Evolutionary conservation across 371 early-diverging fungal genomes (phyloP).

Genomic region (Lichtheimia ornata): DNA sequence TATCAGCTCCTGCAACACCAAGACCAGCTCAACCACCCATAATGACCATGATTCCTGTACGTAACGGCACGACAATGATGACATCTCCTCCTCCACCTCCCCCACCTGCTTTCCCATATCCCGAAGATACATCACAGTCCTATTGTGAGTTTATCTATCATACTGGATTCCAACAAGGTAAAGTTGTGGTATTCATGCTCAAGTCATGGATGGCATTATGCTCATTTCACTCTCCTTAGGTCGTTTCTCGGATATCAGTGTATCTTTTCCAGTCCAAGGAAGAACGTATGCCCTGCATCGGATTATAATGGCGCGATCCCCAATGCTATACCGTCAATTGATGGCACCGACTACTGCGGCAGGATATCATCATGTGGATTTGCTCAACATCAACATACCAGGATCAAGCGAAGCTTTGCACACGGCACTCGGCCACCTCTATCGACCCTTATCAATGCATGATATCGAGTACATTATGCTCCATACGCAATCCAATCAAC

Average conservation of each 20-base stretch:
- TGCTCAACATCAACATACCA: conserved; percentile 27
- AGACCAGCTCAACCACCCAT: no score
- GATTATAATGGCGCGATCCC: conserved; percentile 35
- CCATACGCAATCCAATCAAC: conserved; percentile 1
- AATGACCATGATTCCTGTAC: no score
- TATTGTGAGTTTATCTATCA: conserved; percentile 29
- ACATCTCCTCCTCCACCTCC: background rate
- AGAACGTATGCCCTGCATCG: conserved; percentile 32
- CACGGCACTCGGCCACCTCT: conserved; percentile 34
- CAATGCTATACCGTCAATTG: conserved; percentile 34
- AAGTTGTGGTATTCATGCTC: no score
- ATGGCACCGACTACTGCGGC: conserved; percentile 4
- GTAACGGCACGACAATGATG: background rate
- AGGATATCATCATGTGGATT: conserved; percentile 17
- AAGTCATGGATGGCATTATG: background rate
- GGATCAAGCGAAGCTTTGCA: conserved; percentile 35
- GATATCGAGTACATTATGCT: conserved; percentile 27
- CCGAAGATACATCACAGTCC: conserved; percentile 1
- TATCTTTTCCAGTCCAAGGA: conserved; percentile 31
- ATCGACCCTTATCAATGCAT: conserved; percentile 29
- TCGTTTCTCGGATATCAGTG: conserved; percentile 35
- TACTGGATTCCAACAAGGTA: conserved; percentile 29
- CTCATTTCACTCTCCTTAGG: conserved; percentile 14
- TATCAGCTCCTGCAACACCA: no score
- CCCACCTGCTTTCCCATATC: background rate